A percentile compares a stretch with the other conserved stretches of the same genome.
Evolutionary conservation across 2,329 filamentous ascomycete genomes (phyloP).

Genomic region (Colletotrichum sp.): DNA sequence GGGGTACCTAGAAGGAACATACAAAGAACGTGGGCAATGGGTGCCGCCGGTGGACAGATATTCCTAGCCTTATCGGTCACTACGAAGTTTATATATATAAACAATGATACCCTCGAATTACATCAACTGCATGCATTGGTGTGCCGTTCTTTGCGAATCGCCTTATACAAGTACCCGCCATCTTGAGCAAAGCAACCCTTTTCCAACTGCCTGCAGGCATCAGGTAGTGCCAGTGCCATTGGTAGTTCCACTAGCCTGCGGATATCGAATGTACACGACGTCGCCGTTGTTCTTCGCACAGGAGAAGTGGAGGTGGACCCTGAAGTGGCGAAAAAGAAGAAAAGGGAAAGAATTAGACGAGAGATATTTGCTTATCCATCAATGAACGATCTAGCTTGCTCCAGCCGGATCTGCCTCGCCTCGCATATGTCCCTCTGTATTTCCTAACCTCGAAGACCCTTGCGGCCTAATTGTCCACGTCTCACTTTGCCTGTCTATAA

Average conservation of each 20-base stretch:
- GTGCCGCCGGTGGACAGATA: not conserved
- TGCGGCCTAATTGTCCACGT: not conserved
- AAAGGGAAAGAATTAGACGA: not conserved
- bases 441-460: not conserved
- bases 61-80: not conserved
- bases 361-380: slow-evolving; percentile 6
- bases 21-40: not conserved
- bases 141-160: not conserved
- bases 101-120: slow-evolving; percentile 3
- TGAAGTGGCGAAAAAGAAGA: not conserved
- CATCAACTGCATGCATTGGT: not conserved
- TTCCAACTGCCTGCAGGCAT: not conserved
- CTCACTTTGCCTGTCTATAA: slow-evolving; percentile 1
- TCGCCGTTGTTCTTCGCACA: not conserved
- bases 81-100: not conserved
- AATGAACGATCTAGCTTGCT: not conserved
- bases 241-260: not conserved
- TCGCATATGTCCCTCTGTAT: slow-evolving; percentile 8
- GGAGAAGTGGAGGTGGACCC: not conserved
- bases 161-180: not conserved
- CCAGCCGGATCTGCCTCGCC: not conserved
- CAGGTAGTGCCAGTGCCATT: not conserved
- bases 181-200: not conserved
- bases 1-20: not conserved
- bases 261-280: not conserved